Conservation (phyloP, 768 basidiomycete species). For the Tephrocybe sp. region DNA sequence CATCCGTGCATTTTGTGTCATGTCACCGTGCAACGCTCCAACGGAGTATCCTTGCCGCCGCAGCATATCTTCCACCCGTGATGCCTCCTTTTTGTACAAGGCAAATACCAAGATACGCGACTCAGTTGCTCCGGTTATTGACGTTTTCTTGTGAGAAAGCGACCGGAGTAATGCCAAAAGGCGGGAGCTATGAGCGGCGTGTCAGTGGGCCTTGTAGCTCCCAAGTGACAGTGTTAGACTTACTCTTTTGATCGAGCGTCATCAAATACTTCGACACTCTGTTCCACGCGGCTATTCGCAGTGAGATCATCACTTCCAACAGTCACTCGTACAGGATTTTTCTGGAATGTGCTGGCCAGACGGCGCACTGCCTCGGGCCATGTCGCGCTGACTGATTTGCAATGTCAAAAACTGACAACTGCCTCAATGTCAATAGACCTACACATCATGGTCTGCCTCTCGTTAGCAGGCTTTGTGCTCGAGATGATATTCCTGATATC, state of each 20-base stretch:
- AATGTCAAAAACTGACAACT: constrained; percentile 3
- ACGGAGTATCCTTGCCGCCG: constrained; percentile 73
- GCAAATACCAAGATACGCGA: constrained; percentile 89
- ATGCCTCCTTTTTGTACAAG: constrained; percentile 96
- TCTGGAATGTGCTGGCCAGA: constrained; percentile 86
- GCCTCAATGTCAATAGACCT: constrained; percentile 30
- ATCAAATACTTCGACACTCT: constrained; percentile 90
- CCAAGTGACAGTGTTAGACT: constrained; percentile 25
- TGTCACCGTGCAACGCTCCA: constrained; percentile 85
- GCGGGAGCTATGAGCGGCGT: constrained; percentile 45
- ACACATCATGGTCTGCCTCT: constrained; percentile 95
- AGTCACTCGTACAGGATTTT: constrained; percentile 83
- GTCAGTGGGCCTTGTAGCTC: neutral
- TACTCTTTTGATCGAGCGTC: constrained; percentile 86
- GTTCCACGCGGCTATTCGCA: constrained; percentile 93
- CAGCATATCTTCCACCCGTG: constrained; percentile 83
- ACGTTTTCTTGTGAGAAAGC: constrained; percentile 62
- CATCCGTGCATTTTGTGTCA: constrained; percentile 83
- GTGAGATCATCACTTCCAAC: constrained; percentile 95
- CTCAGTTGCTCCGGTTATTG: constrained; percentile 47
- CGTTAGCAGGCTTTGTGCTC: constrained; percentile 60
- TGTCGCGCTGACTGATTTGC: constrained; percentile 83
- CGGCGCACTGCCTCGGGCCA: constrained; percentile 95
- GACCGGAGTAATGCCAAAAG: constrained; percentile 55
- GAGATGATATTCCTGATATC: constrained; percentile 92